phyloP scores from a whole-genome alignment of 2,329 filamentous ascomycete species.

The Coniochaeta sp. region DNA sequence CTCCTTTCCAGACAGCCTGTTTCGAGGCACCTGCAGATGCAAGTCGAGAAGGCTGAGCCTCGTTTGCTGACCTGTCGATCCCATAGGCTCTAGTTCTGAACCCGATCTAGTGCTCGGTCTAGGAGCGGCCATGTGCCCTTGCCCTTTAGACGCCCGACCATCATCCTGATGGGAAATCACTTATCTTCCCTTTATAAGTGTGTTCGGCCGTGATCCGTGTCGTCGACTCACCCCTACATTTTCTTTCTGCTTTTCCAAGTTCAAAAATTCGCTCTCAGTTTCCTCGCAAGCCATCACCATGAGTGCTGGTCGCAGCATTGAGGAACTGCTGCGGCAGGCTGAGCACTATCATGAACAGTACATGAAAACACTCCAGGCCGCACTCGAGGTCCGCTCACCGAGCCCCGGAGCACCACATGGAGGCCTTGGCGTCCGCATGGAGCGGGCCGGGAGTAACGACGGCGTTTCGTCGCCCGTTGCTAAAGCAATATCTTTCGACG shows the following conservation, averaged over 20 bases:
- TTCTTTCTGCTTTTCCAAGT: not conserved
- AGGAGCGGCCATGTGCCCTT: not conserved
- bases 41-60: not conserved
- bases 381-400: conserved; percentile 7
- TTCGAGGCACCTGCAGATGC: not conserved
- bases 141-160: not conserved
- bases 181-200: not conserved
- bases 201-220: not conserved
- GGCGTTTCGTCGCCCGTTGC: conserved; percentile 3
- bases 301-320: conserved; percentile 5
- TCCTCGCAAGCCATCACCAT: not conserved
- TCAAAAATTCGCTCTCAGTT: not conserved
- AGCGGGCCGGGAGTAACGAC: conserved; percentile 6
- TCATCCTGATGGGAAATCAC: not conserved
- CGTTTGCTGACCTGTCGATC: not conserved
- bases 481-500: conserved; percentile 6
- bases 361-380: conserved; percentile 11
- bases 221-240: not conserved
- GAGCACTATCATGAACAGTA: conserved; percentile 14
- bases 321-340: conserved; percentile 11
- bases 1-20: not conserved
- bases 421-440: conserved; percentile 3
- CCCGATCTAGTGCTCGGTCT: not conserved
- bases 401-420: conserved; percentile 1
- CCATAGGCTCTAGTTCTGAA: not conserved